Percentiles rank a stretch among this genome's conserved stretches.
These are phyloP conservation scores for Leishmania lainsoni DNA, from an alignment of 208 protist species.

Conservation along the genomic window DNA sequence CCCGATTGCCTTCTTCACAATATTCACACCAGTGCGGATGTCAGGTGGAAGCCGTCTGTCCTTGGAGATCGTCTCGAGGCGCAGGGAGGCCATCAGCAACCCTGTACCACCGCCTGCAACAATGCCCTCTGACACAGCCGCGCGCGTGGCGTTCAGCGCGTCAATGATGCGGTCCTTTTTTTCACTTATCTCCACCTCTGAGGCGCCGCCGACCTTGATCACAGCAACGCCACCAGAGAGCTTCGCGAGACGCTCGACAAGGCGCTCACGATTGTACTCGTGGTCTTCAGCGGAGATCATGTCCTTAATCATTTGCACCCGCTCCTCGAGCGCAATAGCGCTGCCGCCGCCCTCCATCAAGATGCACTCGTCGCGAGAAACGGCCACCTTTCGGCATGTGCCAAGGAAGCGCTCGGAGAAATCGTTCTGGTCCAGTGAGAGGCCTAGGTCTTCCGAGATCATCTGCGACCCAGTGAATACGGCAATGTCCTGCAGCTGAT, in stretches of 20 bases:
- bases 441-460: constrained; percentile 95
- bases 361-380: constrained; percentile 98
- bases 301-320: constrained; percentile 96
- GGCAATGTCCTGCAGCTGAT: constrained; percentile 99
- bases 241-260: constrained; percentile 95
- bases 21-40: constrained; percentile 83
- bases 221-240: constrained; percentile 93
- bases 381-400: constrained; percentile 86
- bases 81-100: constrained; percentile 92
- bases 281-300: constrained; percentile 93
- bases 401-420: constrained; percentile 89
- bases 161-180: constrained; percentile 99
- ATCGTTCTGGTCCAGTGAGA: constrained; percentile 92
- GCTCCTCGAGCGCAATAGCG: constrained; percentile 95
- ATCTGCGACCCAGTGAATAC: constrained; percentile 97
- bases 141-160: constrained; percentile 98
- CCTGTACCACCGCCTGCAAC: constrained; percentile 98
- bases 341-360: constrained; percentile 97
- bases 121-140: constrained; percentile 99
- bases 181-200: constrained; percentile 99
- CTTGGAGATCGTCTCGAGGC: constrained; percentile 85
- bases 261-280: constrained; percentile 98
- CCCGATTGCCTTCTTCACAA: constrained; percentile 76
- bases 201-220: constrained; percentile 97
- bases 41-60: constrained; percentile 64